Evolutionary conservation across 2,329 filamentous ascomycete species (phyloP).

Genomic region (Nakataea oryzae): DNA sequence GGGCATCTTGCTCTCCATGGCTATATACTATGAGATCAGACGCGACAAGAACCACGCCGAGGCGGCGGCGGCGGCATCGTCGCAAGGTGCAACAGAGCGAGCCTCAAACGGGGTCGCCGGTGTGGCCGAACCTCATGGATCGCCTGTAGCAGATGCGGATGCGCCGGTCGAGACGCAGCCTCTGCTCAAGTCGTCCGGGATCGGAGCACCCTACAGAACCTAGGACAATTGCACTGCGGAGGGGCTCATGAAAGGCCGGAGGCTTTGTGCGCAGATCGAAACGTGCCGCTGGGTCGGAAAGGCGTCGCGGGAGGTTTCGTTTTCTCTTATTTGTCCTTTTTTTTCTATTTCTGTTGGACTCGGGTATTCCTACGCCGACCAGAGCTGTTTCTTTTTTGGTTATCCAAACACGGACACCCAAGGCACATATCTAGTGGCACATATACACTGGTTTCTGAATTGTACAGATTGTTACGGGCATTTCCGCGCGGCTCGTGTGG

Average conservation of each 20-base stretch:
- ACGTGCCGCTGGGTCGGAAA: background rate
- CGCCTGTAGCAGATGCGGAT: conserved; percentile 27
- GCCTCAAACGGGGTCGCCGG: background rate
- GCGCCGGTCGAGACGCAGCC: conserved; percentile 40
- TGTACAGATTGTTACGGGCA: too few relatives aligned
- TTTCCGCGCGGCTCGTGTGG: too few relatives aligned
- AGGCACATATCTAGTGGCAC: too few relatives aligned
- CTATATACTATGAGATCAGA: conserved; percentile 59
- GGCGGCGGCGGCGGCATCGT: background rate
- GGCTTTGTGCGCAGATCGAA: background rate
- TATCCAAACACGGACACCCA: background rate
- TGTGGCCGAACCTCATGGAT: too few relatives aligned
- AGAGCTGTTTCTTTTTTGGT: background rate
- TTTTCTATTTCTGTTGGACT: background rate
- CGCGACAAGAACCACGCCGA: background rate
- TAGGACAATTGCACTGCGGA: conserved; percentile 2
- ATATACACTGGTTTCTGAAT: too few relatives aligned
- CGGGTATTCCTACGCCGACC: background rate
- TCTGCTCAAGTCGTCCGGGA: conserved; percentile 37
- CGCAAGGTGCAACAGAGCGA: background rate
- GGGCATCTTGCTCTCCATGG: conserved; percentile 70
- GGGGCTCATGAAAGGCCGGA: background rate
- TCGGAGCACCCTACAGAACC: conserved; percentile 26
- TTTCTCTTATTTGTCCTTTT: background rate
- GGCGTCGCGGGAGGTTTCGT: background rate